These are phyloP conservation scores for Corymbia maculata DNA, from an alignment of 345 rosid genomes.

Conservation along the genomic window DNA sequence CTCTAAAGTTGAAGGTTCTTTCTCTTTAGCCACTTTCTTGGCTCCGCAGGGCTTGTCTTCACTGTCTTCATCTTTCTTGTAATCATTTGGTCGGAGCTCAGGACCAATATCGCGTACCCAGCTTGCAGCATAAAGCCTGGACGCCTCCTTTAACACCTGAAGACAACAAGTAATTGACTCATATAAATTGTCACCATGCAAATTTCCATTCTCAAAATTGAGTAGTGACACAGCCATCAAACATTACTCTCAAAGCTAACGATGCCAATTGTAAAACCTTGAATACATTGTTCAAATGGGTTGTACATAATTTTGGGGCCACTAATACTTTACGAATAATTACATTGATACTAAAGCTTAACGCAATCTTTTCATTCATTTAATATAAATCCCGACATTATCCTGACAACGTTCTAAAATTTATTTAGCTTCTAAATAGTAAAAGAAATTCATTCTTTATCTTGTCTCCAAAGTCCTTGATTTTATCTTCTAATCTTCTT, in stretches of 20 bases:
- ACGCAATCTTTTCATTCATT: not conserved
- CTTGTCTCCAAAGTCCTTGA: not conserved
- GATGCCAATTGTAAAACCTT: not conserved
- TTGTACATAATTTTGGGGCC: not conserved
- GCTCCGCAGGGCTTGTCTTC: slow-evolving; percentile 15
- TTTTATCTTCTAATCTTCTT: not conserved
- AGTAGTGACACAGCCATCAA: not conserved
- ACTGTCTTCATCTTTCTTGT: slow-evolving; percentile 44
- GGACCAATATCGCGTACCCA: slow-evolving; percentile 97
- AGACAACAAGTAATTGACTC: not conserved
- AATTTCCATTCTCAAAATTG: not conserved
- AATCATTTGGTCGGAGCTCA: slow-evolving; percentile 80
- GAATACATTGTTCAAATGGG: not conserved
- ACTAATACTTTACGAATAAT: not conserved
- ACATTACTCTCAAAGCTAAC: not conserved
- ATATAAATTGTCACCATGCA: not conserved
- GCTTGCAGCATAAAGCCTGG: slow-evolving; percentile 86
- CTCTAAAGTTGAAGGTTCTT: slow-evolving; percentile 67
- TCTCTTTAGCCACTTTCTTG: slow-evolving; percentile 16
- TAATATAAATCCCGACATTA: not conserved
- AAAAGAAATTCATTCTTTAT: not conserved
- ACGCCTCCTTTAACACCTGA: slow-evolving; percentile 82
- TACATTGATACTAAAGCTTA: not conserved
- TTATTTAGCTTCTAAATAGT: not conserved
- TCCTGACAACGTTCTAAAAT: not conserved